Percentiles rank a stretch among this genome's conserved stretches.
Evolutionary conservation across 345 rosid genomes (phyloP).

Genomic region (Aegle marmelos): DNA sequence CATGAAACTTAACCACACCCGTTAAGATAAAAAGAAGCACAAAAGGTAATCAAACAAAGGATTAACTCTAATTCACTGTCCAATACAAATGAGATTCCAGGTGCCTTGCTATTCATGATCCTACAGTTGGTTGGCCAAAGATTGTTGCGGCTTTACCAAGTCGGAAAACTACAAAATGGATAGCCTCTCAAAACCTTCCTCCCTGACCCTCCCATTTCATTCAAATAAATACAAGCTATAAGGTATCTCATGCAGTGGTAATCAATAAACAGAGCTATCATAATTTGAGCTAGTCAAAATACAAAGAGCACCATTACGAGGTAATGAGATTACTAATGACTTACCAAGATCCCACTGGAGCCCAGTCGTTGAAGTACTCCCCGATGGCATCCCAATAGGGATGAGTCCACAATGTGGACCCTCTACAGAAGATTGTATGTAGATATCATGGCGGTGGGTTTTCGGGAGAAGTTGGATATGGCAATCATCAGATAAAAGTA

Average conservation of each 20-base stretch:
- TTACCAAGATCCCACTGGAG: constrained; percentile 91
- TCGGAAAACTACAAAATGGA: not conserved
- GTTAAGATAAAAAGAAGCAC: not conserved
- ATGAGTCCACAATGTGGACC: constrained; percentile 95
- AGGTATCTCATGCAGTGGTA: not conserved
- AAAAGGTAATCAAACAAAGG: not conserved
- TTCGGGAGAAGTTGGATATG: constrained; percentile 77
- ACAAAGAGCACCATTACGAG: not conserved
- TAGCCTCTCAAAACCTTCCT: not conserved
- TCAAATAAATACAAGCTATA: not conserved
- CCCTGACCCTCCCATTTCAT: not conserved
- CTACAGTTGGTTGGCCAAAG: not conserved
- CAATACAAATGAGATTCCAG: not conserved
- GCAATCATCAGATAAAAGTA: constrained; percentile 77
- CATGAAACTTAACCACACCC: not conserved
- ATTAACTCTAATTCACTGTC: not conserved
- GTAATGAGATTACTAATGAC: constrained; percentile 19
- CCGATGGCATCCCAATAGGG: constrained; percentile 74
- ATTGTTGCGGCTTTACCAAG: not conserved
- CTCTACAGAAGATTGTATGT: constrained; percentile 50
- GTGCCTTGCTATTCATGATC: not conserved
- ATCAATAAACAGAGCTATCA: not conserved
- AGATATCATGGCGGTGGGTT: constrained; percentile 61
- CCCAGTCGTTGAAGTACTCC: constrained; percentile 74
- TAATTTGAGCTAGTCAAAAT: not conserved